Evolutionary conservation across 805 yeast genomes (phyloP), one percentile per base, ranked within the genome.

Genomic region (Metschnikowia peoriensis): DNA sequence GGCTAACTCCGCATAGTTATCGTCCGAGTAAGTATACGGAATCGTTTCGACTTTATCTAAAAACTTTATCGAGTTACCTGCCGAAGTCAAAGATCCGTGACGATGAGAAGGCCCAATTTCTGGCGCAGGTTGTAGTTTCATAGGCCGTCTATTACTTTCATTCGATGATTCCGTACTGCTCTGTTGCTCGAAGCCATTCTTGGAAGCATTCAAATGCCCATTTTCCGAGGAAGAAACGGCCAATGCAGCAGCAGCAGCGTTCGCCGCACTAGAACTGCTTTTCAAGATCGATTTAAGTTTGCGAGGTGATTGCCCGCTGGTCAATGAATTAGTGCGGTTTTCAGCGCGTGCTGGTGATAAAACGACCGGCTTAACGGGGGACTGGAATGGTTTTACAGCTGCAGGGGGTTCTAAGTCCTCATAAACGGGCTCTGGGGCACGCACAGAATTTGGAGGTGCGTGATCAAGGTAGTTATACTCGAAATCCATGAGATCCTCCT

Each of bases 401-500:
- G 22, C 22, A 22, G 22, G 22, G 22, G 39, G 39, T 7, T 6
- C 39, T 39, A 11, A 12, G 22, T 10, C 15, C 35, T 32, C 35
- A 12, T 32, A 32, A 32, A 32, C 35, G 6, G 35, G 35, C 14
- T 32, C 35, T 2, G 38, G 37, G 4, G 34, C 45, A n/a, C 37
- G 38, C 35, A 37, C 46, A 55, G 53, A 14, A 38, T 47, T 29
- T 41, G 10, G 39, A 11, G 42, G 50, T 38, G 45, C 48, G 38
- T 63, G 61, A 50, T 73, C 77, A 37, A 72, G 52, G 55, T 74
- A 75, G 47, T 69, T 71, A 52, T 72, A 75, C 35, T 75, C 79
- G 51, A 75, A 75, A 50, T 70, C 77, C 38, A 66, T 73, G 41
- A 75, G 65, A 46, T 73, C 76, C 57, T 75, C 79, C 15, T 75